Base-by-base conservation (phyloP, 768 basidiomycete genomes). In the Pulveroboletus sp. region DNA sequence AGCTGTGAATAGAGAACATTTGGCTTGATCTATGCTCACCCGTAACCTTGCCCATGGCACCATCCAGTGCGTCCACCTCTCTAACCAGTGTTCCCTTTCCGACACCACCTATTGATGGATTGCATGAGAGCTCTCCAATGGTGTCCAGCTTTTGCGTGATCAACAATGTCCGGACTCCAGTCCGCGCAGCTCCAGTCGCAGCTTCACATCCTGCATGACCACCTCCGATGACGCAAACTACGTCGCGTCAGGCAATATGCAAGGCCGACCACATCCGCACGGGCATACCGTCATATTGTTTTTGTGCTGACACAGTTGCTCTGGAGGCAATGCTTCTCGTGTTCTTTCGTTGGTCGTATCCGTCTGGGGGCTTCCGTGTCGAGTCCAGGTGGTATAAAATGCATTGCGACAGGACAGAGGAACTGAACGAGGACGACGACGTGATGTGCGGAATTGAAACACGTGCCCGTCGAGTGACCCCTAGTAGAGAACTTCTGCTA, bases 131-230 rank as follows among this genome's bases (percentile, higher is more conserved):
- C 53, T 81, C 82, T 29, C 93, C 93, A 39, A 95, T 80, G 0
- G 83, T 91, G 43, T 87, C 83, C 14, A 89, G 61, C 45, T 79
- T 84, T 65, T 93, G 92, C 1, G 93, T 95, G 49, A 95, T 67
- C 8, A 95, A 74, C 9, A 92, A 58, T 0, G 91, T 93, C 53
- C 78, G 76, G 2, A 92, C 91, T 2, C 93, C 91, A 0, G 85
- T 80, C 38, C 93, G 76, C 1, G 93, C 91, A 14, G 92, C 78
- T 3, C 86, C 93, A 6, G 91, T 81, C 0, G 93, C 92, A 1
- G 93, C 93, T 64, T 95, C 93, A 59, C 89, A 92, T 1, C 93
- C 93, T 26, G 93, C 93, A 72, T 95, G 93, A 4, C 93, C 93
- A 4, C 87, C 93, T 23, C 93, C 93, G 57, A 95, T 89, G 26